These are phyloP conservation scores for Picea sitchensis DNA, from an alignment of 75 land plant genomes.

Conservation along the genomic window DNA sequence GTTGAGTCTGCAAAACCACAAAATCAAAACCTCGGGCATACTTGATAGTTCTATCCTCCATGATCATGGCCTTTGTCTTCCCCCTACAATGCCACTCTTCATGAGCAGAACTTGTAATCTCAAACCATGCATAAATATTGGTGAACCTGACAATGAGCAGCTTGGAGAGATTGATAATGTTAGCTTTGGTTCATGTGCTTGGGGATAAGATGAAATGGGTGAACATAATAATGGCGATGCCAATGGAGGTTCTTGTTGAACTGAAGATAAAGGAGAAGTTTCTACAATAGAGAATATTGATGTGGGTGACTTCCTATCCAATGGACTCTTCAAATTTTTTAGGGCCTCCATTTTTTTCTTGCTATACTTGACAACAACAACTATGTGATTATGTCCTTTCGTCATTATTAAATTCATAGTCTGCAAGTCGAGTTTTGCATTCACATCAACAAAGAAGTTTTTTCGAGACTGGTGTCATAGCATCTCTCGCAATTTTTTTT, in stretches of 20 bases:
- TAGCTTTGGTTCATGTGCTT: constrained; percentile 16
- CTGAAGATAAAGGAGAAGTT: constrained; percentile 32
- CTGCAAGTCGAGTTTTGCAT: too few species aligned
- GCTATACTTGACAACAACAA: constrained; percentile 60
- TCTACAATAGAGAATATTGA: constrained; percentile 12
- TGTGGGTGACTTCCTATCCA: constrained; percentile 27
- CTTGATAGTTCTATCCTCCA: too few species aligned
- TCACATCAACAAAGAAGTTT: too few species aligned
- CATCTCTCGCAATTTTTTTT: too few species aligned
- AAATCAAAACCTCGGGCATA: too few species aligned
- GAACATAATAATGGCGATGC: constrained; percentile 8
- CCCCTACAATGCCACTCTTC: neutral
- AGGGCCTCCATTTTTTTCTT: constrained; percentile 14
- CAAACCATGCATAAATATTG: constrained; percentile 1
- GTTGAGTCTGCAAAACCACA: too few species aligned
- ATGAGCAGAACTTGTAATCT: neutral
- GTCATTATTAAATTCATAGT: too few species aligned
- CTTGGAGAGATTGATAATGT: constrained; percentile 25
- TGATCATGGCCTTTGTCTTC: too few species aligned
- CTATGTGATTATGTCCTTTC: constrained; percentile 85
- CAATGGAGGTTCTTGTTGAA: constrained; percentile 13
- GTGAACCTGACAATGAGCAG: constrained; percentile 14
- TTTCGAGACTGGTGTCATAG: constrained; percentile 1
- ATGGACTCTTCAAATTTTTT: constrained; percentile 7
- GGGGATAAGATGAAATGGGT: constrained; percentile 26